Evolutionary conservation across 1,139 yeast species (phyloP), one percentile per base, ranked within the genome.

Genomic region (Suhomyces guaymorum): DNA sequence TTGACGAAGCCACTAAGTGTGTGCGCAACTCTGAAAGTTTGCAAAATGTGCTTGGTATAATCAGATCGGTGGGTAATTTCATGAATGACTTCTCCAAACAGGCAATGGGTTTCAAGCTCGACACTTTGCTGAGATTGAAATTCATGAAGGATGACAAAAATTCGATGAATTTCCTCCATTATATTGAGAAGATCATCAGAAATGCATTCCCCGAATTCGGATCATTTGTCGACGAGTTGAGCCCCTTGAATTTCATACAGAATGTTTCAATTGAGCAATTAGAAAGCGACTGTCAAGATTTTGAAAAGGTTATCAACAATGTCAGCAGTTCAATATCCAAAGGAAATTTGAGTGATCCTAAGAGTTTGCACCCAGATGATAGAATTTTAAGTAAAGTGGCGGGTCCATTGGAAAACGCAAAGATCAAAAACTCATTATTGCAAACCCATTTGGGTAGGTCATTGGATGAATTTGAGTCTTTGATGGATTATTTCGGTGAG

Each of bases 401-500:
- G 1, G 67, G 66, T 15, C 78, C 86, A 5, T 59, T 82, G 33
- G 75, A 77, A 22, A 75, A 69, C 37, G 96, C 97, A 0, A 71
- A 78, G 32, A 63, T 66, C 31, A 86, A 84, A 57, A 73, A 78
- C 31, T 65, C 70, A 6, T 55, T 75, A 11, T 62, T 92, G 33
- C 75, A 73, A 30, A 63, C 70, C 10, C 90, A 81, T 42, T 61
- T 82, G 43, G 68, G 65, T 35, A 59, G 70, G 13, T 78, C 92
- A 0, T 56, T 76, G 26, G 57, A 63, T 3, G 81, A 76, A 30
- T 78, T 82, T 46, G 69, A 73, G 22, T 70, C 73, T 30, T 63
- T 87, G 33, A 81, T 92, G 92, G 66, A 66, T 32, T 83, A 78
- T 53, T 92, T 83, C 58, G 97, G 97, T 6, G 98, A 92, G 55